Evolutionary conservation across 129 eudicot species (phyloP).

Genomic region (Arctium lappa): DNA sequence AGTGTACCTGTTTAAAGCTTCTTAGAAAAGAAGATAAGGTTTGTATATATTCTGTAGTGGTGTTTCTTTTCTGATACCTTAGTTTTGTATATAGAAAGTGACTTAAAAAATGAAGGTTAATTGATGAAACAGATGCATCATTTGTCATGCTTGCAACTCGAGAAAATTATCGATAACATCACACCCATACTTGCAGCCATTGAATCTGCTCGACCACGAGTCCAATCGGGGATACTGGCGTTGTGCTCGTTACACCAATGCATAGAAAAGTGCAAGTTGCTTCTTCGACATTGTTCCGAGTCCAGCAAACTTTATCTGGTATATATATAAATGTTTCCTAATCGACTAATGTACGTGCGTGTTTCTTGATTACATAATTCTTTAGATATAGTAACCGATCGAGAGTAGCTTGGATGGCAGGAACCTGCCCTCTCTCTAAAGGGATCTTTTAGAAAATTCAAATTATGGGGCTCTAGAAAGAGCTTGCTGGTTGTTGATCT

Average conservation of each 20-base stretch:
- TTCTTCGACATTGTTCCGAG: constrained; percentile 34
- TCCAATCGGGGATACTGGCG: constrained; percentile 23
- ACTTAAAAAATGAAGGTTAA: background rate
- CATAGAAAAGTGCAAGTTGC: constrained; percentile 24
- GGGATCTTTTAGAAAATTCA: background rate
- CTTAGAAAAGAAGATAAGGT: background rate
- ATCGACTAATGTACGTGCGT: background rate
- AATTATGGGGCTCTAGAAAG: no score
- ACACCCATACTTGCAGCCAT: constrained; percentile 23
- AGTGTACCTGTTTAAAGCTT: background rate
- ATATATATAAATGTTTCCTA: background rate
- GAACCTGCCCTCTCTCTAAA: no score
- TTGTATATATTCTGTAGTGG: background rate
- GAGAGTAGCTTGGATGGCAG: no score
- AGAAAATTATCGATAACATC: constrained; percentile 13
- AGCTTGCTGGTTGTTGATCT: no score
- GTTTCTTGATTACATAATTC: background rate
- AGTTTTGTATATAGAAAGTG: background rate
- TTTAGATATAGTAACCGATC: no score
- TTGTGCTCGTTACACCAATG: constrained; percentile 21
- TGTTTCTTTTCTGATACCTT: background rate
- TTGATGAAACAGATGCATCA: constrained; percentile 24
- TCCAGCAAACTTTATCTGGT: constrained; percentile 44
- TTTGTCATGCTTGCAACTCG: constrained; percentile 30
- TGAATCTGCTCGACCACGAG: constrained; percentile 36